Conservation (phyloP, 2,329 filamentous ascomycete genomes). For the Sporothrix phasma region DNA sequence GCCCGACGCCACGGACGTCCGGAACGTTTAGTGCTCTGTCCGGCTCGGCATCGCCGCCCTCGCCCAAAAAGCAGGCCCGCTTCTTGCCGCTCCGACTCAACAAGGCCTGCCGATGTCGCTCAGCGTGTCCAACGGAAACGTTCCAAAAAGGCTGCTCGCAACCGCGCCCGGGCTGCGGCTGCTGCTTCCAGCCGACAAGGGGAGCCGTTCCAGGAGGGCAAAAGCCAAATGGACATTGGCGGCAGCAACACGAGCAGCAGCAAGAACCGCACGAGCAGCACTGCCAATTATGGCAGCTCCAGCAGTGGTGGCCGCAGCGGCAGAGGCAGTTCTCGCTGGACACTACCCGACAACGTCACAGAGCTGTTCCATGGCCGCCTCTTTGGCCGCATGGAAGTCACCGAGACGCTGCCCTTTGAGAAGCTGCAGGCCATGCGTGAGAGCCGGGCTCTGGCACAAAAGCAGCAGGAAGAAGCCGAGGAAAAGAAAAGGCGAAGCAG, state of each 20-base stretch:
- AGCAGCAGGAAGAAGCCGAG: constrained; percentile 8
- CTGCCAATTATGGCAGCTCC: constrained; percentile 16
- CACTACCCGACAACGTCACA: constrained; percentile 46
- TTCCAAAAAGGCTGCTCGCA: background rate
- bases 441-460: constrained; percentile 28
- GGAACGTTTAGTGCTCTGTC: background rate
- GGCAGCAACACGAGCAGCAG: constrained; percentile 9
- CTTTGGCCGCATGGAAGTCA: constrained; percentile 46
- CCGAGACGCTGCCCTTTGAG: constrained; percentile 48
- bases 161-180: background rate
- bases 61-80: background rate
- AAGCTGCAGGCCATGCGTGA: constrained; percentile 38
- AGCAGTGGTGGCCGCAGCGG: constrained; percentile 20
- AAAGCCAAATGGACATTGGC: constrained; percentile 16
- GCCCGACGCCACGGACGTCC: background rate
- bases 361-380: constrained; percentile 45
- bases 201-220: background rate
- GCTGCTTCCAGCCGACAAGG: background rate
- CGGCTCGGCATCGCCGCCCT: background rate
- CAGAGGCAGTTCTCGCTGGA: constrained; percentile 36
- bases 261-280: constrained; percentile 1
- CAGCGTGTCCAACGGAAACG: constrained; percentile 4
- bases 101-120: background rate
- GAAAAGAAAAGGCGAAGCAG: constrained; percentile 13
- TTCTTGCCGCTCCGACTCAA: constrained; percentile 5